Conservation (phyloP, 1,139 yeast species). For the Zygosaccharomyces sapae region DNA sequence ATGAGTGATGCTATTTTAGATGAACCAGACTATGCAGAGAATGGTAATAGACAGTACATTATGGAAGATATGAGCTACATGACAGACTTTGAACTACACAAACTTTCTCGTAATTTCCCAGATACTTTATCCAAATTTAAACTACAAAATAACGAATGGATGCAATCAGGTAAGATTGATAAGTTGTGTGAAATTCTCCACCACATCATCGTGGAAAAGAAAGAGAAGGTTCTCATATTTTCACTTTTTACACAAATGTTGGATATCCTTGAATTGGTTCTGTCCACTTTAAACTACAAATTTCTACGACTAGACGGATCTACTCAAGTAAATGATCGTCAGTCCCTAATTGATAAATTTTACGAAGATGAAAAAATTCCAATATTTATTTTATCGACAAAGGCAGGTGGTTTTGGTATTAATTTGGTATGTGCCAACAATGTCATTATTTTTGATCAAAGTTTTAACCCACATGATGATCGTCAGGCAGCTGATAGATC, state of each 20-base stretch:
- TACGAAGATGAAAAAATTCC: slow-evolving; percentile 80
- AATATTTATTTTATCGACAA: slow-evolving; percentile 82
- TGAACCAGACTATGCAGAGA: slow-evolving; percentile 68
- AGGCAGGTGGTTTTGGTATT: slow-evolving; percentile 98
- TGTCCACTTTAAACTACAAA: slow-evolving; percentile 61
- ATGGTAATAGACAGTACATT: slow-evolving; percentile 70
- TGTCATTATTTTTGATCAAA: slow-evolving; percentile 86
- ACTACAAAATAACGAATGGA: slow-evolving; percentile 55
- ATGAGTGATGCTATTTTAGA: slow-evolving; percentile 79
- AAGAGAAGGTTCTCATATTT: slow-evolving; percentile 76
- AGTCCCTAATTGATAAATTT: slow-evolving; percentile 83
- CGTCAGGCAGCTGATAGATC: slow-evolving; percentile 98
- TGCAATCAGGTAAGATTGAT: slow-evolving; percentile 73
- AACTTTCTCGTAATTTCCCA: slow-evolving; percentile 69
- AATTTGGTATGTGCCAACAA: slow-evolving; percentile 92
- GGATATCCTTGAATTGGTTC: slow-evolving; percentile 76
- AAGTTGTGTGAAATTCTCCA: slow-evolving; percentile 56
- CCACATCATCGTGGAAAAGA: slow-evolving; percentile 48
- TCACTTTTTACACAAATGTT: slow-evolving; percentile 90
- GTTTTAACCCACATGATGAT: slow-evolving; percentile 97
- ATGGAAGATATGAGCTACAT: slow-evolving; percentile 94
- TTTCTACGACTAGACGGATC: slow-evolving; percentile 89
- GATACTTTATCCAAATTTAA: slow-evolving; percentile 53
- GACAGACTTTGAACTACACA: slow-evolving; percentile 85
- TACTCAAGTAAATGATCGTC: slow-evolving; percentile 89